Evolutionary conservation across 2,329 filamentous ascomycete species (phyloP).

Genomic region (Diaporthe citriasiana): DNA sequence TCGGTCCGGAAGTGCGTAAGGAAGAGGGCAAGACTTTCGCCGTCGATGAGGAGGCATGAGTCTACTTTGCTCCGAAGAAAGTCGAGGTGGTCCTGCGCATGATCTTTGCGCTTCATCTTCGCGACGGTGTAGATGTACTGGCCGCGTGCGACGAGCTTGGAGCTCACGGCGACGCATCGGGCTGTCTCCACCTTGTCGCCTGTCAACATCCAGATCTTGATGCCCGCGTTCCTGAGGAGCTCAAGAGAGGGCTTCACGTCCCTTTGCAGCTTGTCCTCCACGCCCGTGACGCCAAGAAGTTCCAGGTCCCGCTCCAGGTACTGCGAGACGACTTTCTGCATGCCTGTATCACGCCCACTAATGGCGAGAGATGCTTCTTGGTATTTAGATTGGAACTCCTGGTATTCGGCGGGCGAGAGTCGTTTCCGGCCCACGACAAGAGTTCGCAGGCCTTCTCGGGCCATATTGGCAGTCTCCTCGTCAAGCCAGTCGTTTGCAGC

Average conservation of each 20-base stretch:
- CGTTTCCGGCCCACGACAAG: constrained; percentile 94
- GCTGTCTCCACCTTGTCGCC: constrained; percentile 99
- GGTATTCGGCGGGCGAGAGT: constrained; percentile 83
- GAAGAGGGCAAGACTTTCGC: constrained; percentile 88
- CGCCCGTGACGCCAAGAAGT: constrained; percentile 95
- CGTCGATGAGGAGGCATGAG: constrained; percentile 91
- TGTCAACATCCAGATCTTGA: constrained; percentile 99
- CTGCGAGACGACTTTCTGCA: constrained; percentile 83
- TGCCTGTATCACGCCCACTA: constrained; percentile 82
- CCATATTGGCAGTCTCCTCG: constrained; percentile 99
- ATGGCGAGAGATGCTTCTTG: constrained; percentile 86
- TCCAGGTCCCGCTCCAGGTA: constrained; percentile 91
- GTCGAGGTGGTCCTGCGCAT: constrained; percentile 89
- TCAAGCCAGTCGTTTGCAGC: constrained; percentile 98
- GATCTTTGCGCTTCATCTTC: constrained; percentile 85
- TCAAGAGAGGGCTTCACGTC: constrained; percentile 97
- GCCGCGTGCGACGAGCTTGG: constrained; percentile 91
- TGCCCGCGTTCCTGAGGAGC: constrained; percentile 93
- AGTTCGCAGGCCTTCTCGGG: constrained; percentile 92
- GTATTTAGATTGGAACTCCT: constrained; percentile 81
- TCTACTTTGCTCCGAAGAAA: constrained; percentile 91
- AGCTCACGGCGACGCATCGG: constrained; percentile 93
- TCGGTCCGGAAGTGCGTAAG: constrained; percentile 85
- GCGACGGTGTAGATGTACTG: constrained; percentile 97
- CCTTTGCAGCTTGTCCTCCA: constrained; percentile 95